These are phyloP conservation scores for Microascus cirrosus DNA, from an alignment of 2,329 filamentous ascomycete genomes.

Conservation along the genomic window DNA sequence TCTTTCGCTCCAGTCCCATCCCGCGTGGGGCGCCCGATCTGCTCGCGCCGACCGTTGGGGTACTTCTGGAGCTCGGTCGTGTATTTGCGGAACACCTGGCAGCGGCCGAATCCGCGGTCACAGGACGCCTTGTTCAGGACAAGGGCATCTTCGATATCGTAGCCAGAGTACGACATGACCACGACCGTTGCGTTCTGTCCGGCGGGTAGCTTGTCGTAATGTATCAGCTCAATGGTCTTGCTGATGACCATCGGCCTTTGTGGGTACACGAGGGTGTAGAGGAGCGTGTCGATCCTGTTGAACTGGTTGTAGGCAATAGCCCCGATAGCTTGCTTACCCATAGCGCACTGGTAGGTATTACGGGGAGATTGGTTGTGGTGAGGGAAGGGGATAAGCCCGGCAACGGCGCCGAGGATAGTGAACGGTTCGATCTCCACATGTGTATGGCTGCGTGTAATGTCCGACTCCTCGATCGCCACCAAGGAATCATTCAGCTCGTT, in stretches of 20 bases:
- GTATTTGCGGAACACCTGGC: slow-evolving; percentile 96
- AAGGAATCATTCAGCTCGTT: slow-evolving; percentile 97
- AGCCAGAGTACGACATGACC: slow-evolving; percentile 98
- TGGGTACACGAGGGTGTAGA: slow-evolving; percentile 95
- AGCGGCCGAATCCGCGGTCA: slow-evolving; percentile 89
- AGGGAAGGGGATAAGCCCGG: slow-evolving; percentile 91
- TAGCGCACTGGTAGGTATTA: slow-evolving; percentile 98
- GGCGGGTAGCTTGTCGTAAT: slow-evolving; percentile 94
- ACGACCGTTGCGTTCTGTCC: slow-evolving; percentile 96
- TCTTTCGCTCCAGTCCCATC: slow-evolving; percentile 52
- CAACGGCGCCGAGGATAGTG: slow-evolving; percentile 88
- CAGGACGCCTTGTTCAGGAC: slow-evolving; percentile 94
- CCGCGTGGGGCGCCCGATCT: slow-evolving; percentile 45
- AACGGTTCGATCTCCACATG: slow-evolving; percentile 98
- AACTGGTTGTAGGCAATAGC: slow-evolving; percentile 98
- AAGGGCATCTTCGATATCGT: slow-evolving; percentile 97
- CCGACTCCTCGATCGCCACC: slow-evolving; percentile 78
- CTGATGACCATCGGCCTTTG: slow-evolving; percentile 97
- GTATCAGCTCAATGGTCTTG: slow-evolving; percentile 89
- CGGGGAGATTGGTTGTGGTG: slow-evolving; percentile 98
- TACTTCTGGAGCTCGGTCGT: slow-evolving; percentile 80
- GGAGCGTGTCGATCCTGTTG: slow-evolving; percentile 86
- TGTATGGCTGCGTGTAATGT: slow-evolving; percentile 74
- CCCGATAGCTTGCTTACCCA: slow-evolving; percentile 99
- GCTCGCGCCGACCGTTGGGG: slow-evolving; percentile 63